Evolutionary conservation across 2,329 filamentous ascomycete species (phyloP), one percentile per base, ranked within the genome.

Genomic region (Penicillium sp.): DNA sequence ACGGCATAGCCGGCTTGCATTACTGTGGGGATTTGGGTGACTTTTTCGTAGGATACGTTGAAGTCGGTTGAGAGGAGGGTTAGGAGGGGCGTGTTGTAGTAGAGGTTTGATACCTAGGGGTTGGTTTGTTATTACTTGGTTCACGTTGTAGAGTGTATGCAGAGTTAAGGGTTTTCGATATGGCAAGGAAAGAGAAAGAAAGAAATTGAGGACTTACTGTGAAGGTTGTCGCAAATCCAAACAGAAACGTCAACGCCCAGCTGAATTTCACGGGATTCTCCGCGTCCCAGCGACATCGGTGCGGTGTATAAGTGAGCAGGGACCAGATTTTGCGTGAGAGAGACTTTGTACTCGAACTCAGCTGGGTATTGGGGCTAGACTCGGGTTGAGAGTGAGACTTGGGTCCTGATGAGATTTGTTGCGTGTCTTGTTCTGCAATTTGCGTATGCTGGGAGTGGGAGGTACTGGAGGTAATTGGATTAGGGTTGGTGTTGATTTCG

Each of bases 51-150:
- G 39, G 39, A 18, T 11, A 24, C 21, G 19, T 24, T 2, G 39
- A 42, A 42, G 39, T 8, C 13, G 19, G 39, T 6, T 23, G 36
- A 8, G 39, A 42, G 39, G 39, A 42, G 39, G 21, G 39, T 24
- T 42, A 42, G 39, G 39, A 42, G 39, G 21, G 39, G 39, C 21
- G 39, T 42, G 39, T 42, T 42, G 39, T 42, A 42, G 21, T 42
- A 42, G 21, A 42, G 39, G 11, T 42, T 42, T 42, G 39, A 19
- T 24, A 42, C 39, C 39, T 42, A 14, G n/a, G 5, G n/a, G 8
- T 36, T 36, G 9, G 13, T 10, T 33, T 33, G 29, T 33, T 33
- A 33, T n/a, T n/a, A n/a, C n/a, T n/a, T n/a, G n/a, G n/a, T n/a
- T n/a, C n/a, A n/a, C n/a, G n/a, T n/a, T n/a, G n/a, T n/a, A n/a